These are phyloP conservation scores for Fagopyrum esculentum DNA, from an alignment of 148 eudicot genomes.

Conservation along the genomic window DNA sequence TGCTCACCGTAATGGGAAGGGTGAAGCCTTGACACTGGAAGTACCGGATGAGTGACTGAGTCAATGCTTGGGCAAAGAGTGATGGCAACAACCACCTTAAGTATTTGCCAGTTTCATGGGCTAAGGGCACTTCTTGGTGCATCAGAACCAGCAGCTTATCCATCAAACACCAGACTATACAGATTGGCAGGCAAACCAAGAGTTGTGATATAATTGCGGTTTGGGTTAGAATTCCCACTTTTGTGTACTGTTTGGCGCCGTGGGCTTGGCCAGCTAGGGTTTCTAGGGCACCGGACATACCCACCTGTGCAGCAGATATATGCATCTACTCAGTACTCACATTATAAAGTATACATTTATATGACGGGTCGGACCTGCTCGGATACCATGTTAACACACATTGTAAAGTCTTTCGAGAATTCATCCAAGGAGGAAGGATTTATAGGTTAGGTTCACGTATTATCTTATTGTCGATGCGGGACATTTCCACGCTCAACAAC, in stretches of 20 bases:
- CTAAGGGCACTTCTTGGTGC: neutral
- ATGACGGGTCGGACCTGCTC: too few species aligned
- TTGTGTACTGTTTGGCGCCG: constrained; percentile 6
- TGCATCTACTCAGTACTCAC: too few species aligned
- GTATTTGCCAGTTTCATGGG: neutral
- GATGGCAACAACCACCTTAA: neutral
- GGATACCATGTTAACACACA: too few species aligned
- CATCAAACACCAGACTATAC: neutral
- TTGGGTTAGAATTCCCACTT: neutral
- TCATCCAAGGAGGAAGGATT: too few species aligned
- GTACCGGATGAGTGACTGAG: neutral
- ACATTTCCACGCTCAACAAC: too few species aligned
- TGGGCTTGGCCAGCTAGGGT: constrained; percentile 6
- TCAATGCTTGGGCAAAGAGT: neutral
- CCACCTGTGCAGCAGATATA: neutral
- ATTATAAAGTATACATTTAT: too few species aligned
- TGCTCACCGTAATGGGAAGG: constrained; percentile 4
- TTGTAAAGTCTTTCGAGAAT: too few species aligned
- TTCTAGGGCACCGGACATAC: constrained; percentile 8
- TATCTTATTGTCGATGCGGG: too few species aligned
- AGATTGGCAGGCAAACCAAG: neutral
- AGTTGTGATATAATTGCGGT: neutral
- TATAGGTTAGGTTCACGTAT: too few species aligned
- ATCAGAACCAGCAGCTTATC: neutral
- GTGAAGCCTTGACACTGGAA: constrained; percentile 10